These are phyloP conservation scores for Penicillium sp. DNA, from an alignment of 2,329 filamentous ascomycete species.

Conservation along the genomic window DNA sequence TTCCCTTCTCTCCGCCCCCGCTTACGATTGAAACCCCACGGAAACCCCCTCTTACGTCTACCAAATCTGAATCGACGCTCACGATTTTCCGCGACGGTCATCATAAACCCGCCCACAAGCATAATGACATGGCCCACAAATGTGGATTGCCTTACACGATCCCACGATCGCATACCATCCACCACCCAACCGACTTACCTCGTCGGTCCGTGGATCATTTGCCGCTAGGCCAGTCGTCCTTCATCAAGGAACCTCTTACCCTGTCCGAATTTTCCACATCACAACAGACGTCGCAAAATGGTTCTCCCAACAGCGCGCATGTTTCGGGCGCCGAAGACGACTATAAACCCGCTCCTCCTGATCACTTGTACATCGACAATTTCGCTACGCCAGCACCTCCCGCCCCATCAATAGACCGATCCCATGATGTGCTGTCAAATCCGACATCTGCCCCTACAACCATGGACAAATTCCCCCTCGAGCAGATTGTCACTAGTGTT, in stretches of 20 bases:
- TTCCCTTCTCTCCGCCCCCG: conserved; percentile 38
- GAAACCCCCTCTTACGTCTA: conserved; percentile 57
- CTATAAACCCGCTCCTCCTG: conserved; percentile 27
- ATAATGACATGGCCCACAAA: conserved; percentile 63
- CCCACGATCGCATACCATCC: conserved; percentile 53
- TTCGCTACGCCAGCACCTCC: conserved; percentile 23
- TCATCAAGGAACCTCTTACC: conserved; percentile 30
- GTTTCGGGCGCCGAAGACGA: conserved; percentile 26
- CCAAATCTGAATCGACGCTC: conserved; percentile 59
- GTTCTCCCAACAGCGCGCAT: conserved; percentile 44
- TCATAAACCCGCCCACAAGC: conserved; percentile 63
- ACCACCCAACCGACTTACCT: conserved; percentile 46
- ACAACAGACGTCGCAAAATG: conserved; percentile 36
- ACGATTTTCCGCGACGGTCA: conserved; percentile 63
- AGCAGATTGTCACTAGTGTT: conserved; percentile 35
- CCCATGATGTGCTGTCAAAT: conserved; percentile 20
- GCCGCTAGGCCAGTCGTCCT: conserved; percentile 37
- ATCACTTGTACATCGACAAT: conserved; percentile 33
- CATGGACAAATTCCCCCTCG: conserved; percentile 31
- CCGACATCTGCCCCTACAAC: conserved; percentile 25
- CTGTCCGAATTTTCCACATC: conserved; percentile 20
- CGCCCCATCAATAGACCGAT: conserved; percentile 23
- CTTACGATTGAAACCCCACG: conserved; percentile 45
- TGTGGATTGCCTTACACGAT: conserved; percentile 63
- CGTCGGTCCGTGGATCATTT: conserved; percentile 55